Conservation (phyloP, 768 basidiomycete species). For the Thelephora aurantiotincta region DNA sequence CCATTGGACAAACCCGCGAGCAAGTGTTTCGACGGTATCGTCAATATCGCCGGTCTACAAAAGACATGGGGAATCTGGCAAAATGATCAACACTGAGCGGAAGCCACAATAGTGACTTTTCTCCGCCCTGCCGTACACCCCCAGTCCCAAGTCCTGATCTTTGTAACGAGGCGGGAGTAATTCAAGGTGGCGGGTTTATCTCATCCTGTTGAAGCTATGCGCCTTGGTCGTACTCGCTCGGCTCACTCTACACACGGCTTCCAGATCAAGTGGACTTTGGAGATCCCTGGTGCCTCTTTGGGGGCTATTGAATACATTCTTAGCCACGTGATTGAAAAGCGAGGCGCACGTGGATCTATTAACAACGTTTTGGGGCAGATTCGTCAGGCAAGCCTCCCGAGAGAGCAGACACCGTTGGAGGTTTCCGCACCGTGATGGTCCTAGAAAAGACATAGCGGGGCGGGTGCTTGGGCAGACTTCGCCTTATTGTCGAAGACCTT, state of each 20-base stretch:
- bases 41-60: no score
- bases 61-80: no score
- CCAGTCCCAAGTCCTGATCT: no score
- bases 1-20: no score
- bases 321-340: constrained; percentile 21
- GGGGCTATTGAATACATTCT: constrained; percentile 27
- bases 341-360: constrained; percentile 22
- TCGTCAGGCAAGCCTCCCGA: constrained; percentile 19
- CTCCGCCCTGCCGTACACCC: no score
- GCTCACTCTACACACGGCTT: constrained; percentile 24
- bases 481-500: no score
- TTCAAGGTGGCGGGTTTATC: no score
- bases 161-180: no score
- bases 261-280: constrained; percentile 32
- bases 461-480: no score
- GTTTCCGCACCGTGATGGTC: constrained; percentile 19
- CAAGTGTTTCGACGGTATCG: no score
- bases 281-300: constrained; percentile 26
- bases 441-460: constrained; percentile 27
- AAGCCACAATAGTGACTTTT: no score
- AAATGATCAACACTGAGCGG: no score
- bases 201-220: constrained; percentile 20
- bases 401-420: constrained; percentile 18
- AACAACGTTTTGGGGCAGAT: constrained; percentile 23
- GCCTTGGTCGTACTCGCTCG: constrained; percentile 27